phyloP scores from a whole-genome alignment of 768 basidiomycete species.

The Pleurotus eryngii region DNA sequence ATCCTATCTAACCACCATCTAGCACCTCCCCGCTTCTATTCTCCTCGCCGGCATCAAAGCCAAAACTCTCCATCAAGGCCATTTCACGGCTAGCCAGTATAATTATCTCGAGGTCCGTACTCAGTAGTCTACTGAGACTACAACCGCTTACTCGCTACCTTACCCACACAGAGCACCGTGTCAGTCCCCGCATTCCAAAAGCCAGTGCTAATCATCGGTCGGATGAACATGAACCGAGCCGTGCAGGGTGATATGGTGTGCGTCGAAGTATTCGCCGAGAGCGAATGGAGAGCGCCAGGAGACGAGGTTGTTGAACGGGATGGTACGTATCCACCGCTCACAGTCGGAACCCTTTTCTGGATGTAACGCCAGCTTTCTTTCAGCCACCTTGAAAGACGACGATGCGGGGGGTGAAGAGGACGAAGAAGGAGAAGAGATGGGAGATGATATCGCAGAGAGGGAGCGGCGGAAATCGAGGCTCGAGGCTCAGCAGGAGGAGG shows the following conservation, averaged over 20 bases:
- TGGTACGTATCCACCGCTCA: constrained; percentile 36
- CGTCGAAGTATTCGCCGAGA: constrained; percentile 82
- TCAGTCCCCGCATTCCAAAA: constrained; percentile 65
- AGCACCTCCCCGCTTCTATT: constrained; percentile 53
- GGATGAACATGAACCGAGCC: constrained; percentile 94
- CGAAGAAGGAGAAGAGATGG: constrained; percentile 32
- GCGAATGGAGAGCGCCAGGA: constrained; percentile 88
- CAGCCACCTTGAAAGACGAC: constrained; percentile 82
- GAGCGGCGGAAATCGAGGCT: constrained; percentile 39
- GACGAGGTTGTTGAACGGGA: constrained; percentile 96
- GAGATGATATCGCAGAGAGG: constrained; percentile 16
- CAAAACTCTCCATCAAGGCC: constrained; percentile 83
- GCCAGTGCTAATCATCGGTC: constrained; percentile 79
- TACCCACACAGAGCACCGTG: constrained; percentile 67
- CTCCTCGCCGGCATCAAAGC: constrained; percentile 82
- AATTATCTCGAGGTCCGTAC: constrained; percentile 85
- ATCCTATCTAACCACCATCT: background rate
- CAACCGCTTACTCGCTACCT: background rate
- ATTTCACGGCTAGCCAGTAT: constrained; percentile 93
- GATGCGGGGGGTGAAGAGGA: constrained; percentile 77
- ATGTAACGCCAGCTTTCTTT: background rate
- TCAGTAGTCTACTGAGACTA: background rate
- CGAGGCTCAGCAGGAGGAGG: constrained; percentile 33
- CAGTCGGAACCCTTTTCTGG: background rate
- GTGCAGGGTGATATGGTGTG: constrained; percentile 93